Conservation (phyloP, 768 basidiomycete species). For the Russula sp. region DNA sequence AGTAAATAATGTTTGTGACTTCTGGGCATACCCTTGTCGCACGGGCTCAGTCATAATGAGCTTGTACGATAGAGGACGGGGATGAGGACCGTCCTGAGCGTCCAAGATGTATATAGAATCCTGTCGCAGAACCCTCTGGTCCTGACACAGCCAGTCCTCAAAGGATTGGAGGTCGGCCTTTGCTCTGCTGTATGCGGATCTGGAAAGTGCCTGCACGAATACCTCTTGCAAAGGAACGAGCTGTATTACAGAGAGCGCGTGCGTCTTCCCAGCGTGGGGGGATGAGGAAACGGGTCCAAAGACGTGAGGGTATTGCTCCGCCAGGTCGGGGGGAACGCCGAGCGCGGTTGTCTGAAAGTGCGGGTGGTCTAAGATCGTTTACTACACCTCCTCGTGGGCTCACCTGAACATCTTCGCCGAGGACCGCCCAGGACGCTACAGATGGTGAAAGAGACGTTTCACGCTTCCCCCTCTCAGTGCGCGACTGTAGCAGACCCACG, state of each 20-base stretch:
- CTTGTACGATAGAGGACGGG: slow-evolving; percentile 9
- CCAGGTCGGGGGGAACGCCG: slow-evolving; percentile 8
- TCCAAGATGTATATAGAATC: slow-evolving; percentile 37
- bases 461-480: neutral
- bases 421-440: slow-evolving; percentile 34
- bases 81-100: slow-evolving; percentile 11
- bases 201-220: slow-evolving; percentile 26
- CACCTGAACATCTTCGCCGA: slow-evolving; percentile 36
- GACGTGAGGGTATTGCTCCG: slow-evolving; percentile 2
- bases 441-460: slow-evolving; percentile 13
- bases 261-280: slow-evolving; percentile 3
- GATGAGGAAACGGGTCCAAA: neutral
- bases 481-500: slow-evolving; percentile 1
- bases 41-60: slow-evolving; percentile 22
- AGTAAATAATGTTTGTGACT: slow-evolving; percentile 19
- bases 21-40: slow-evolving; percentile 22
- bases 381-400: neutral
- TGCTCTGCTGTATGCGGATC: slow-evolving; percentile 25
- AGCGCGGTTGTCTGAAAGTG: slow-evolving; percentile 15
- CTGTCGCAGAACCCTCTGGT: slow-evolving; percentile 44
- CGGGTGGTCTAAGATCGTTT: slow-evolving; percentile 25
- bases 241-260: slow-evolving; percentile 17
- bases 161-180: slow-evolving; percentile 21
- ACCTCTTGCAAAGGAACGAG: slow-evolving; percentile 26
- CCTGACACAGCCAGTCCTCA: slow-evolving; percentile 27